These are phyloP conservation scores for Thuidium tamariscinum DNA, from an alignment of 225 moss, liverwort and hornwort species.

Conservation along the genomic window DNA sequence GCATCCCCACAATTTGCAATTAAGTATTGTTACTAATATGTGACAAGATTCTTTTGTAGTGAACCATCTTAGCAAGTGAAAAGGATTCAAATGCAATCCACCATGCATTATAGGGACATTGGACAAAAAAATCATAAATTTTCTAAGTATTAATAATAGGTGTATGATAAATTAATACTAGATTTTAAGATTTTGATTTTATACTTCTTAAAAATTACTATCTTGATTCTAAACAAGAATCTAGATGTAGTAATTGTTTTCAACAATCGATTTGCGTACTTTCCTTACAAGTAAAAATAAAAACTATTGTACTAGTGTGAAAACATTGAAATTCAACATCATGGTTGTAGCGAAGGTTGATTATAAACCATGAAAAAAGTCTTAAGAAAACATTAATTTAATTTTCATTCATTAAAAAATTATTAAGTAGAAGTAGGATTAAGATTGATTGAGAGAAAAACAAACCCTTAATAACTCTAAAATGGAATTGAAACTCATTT, in stretches of 20 bases:
- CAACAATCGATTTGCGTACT: too few species aligned
- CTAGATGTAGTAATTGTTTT: too few species aligned
- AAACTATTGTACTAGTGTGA: background rate
- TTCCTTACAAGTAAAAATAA: background rate
- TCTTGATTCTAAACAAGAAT: background rate
- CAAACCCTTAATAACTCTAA: too few species aligned
- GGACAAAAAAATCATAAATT: too few species aligned
- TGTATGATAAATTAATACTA: background rate
- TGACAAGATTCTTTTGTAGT: background rate
- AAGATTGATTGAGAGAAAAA: too few species aligned
- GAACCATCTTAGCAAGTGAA: background rate
- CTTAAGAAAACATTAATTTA: too few species aligned
- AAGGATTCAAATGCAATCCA: background rate
- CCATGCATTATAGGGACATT: background rate
- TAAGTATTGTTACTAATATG: background rate
- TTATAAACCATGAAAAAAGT: too few species aligned
- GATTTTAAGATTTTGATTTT: background rate
- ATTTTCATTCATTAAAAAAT: too few species aligned
- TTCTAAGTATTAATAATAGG: background rate
- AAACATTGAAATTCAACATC: background rate
- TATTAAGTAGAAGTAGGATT: too few species aligned
- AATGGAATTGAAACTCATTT: too few species aligned
- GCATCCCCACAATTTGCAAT: background rate
- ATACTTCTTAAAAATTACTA: background rate
- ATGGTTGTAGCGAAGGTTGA: background rate